Conservation (phyloP, 2,329 filamentous ascomycete species). For the Aspergillus latus region DNA sequence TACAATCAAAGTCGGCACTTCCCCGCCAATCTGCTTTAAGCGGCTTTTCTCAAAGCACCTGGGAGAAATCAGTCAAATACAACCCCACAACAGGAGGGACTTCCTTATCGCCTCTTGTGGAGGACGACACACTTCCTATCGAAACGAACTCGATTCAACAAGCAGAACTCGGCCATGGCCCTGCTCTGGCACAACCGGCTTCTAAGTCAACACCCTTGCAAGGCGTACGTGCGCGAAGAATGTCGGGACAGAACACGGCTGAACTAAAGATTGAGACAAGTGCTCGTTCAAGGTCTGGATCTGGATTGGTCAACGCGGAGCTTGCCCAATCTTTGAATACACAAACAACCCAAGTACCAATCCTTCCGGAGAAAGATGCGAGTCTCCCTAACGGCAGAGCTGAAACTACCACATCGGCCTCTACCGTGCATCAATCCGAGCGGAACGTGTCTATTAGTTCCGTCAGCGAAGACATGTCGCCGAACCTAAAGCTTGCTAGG, state of each 20-base stretch:
- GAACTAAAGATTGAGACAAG: slow-evolving; percentile 86
- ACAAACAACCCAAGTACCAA: slow-evolving; percentile 25
- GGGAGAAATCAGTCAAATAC: slow-evolving; percentile 75
- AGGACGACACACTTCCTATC: slow-evolving; percentile 51
- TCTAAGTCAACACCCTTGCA: slow-evolving; percentile 20
- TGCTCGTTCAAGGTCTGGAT: slow-evolving; percentile 31
- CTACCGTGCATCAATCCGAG: slow-evolving; percentile 28
- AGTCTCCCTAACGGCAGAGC: slow-evolving; percentile 18
- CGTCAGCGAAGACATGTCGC: slow-evolving; percentile 40
- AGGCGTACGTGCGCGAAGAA: slow-evolving; percentile 70
- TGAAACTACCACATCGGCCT: slow-evolving; percentile 16
- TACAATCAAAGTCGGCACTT: slow-evolving; percentile 65
- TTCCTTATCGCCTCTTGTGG: slow-evolving; percentile 67
- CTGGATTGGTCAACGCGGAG: slow-evolving; percentile 22
- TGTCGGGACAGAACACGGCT: slow-evolving; percentile 77
- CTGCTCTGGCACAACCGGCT: slow-evolving; percentile 5
- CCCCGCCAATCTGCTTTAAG: slow-evolving; percentile 82
- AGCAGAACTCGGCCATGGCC: slow-evolving; percentile 39
- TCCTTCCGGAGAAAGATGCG: slow-evolving; percentile 33
- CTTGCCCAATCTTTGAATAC: slow-evolving; percentile 30
- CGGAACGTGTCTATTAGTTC: slow-evolving; percentile 38
- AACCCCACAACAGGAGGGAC: slow-evolving; percentile 68
- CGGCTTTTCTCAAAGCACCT: slow-evolving; percentile 72
- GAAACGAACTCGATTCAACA: slow-evolving; percentile 36
- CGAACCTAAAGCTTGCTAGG: slow-evolving; percentile 44